Base-by-base conservation (phyloP, 2,329 filamentous ascomycete genomes). In the Trichoderma citrinoviride region DNA sequence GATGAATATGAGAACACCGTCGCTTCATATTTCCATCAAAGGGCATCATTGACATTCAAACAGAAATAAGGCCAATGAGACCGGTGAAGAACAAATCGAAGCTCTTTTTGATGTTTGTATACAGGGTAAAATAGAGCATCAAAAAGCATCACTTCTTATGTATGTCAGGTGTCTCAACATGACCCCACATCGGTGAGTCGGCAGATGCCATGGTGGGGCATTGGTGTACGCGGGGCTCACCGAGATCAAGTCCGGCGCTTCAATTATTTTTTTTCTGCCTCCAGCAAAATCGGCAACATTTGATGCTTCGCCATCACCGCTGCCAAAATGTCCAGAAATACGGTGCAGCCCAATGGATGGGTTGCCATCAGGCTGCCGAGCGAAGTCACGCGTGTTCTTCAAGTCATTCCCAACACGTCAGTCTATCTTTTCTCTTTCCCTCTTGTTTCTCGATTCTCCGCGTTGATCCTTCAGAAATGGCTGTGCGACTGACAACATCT, bases 381-480 rank as follows among this genome's bases (percentile, higher is more conserved):
- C 17, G 86, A 85, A 49, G 82, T 78, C 47, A 77, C 84, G 44
- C 82, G 83, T 65, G 79, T 88, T 19, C 76, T 89, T 3, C 85
- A 88, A 73, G 78, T 87, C 19, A 72, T 78, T 3, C 86, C 87
- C 17, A 85, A 89, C 72, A 87, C 85, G 87, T 89, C 76, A 68
- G 75, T 68, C 53, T 14, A 60, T 56, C 64, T 37, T 41, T 17
- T 50, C 53, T 21, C 37, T 25, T 41, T 8, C 23, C 60, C 60
- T 37, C 14, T 49, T 27, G 57, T 41, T 3, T 5, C 62, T 54
- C 64, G 17, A 1, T 49, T 21, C 44, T 53, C 19, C 33, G 25
- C 33, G 47, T 29, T 10, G 17, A 2, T 14, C 23, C 60, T 62
- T 46, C 10, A 25, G 37, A 12, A 14, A 17, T 41, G 12, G 43